Evolutionary conservation across 495 filamentous ascomycete species (phyloP), one percentile per base, ranked within the genome.

Genomic region (Aspergillus panamensis): DNA sequence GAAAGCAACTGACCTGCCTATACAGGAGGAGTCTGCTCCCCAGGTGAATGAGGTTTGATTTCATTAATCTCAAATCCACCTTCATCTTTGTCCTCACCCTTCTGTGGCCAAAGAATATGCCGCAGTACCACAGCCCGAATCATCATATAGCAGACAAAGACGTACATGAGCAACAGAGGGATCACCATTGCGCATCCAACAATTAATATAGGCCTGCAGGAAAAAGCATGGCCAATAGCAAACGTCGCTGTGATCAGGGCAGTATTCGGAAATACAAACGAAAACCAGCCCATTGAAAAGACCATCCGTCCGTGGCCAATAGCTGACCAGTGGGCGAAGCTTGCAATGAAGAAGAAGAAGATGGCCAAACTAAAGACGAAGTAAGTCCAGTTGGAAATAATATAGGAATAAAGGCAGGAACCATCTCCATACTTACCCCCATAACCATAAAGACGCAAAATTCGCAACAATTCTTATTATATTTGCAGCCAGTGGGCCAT

Each of bases 201-300:
- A 13, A 91, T 82, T 29, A 84, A 67, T 35, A 95, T 85, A 1
- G 81, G 75, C 29, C 71, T 68, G 61, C 78, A 85, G 2, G 80
- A 73, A 33, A 92, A 84, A 1, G 84, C 84, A 32, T 77, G 78
- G 3, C 82, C 86, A n/a, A 93, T 73, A 3, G 85, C 84, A 61
- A 88, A 85, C 0, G 89, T 92, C 0, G 89, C 87, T 0, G 86
- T 89, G 32, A 87, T 75, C 60, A 91, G 68, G 0, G 88, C 87
- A 7, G 89, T 93, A 61, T 96, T 93, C 3, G 91, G 91, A 65
- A 96, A 96, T 0, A 96, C 79, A 66, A 92, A 96, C 0, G 86
- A 89, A 69, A 84, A 94, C 89, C 90, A 96, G 3, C 84, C 90
- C 90, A 96, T 93, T 21, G 87, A 85, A 65, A 92, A 96, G 12